Conservation (phyloP, 78 protist genomes). For the Dictyostelium citrinum region DNA sequence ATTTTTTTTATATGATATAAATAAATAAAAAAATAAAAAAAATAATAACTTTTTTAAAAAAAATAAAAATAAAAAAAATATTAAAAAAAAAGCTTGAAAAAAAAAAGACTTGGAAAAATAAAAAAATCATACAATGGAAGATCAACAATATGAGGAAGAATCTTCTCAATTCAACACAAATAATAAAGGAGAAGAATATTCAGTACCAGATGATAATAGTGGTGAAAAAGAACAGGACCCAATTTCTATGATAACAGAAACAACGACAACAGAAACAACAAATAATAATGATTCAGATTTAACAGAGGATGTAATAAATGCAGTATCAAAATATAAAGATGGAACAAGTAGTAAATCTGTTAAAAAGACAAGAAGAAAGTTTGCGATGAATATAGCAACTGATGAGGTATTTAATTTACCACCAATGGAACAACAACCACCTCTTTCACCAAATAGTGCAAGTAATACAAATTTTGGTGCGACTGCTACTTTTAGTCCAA, state of each 20-base stretch:
- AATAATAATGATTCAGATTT: not conserved
- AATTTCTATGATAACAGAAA: not conserved
- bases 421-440: not conserved
- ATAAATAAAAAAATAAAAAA: not conserved
- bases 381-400: constrained; percentile 37
- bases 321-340: constrained; percentile 11
- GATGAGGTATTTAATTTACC: not conserved
- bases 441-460: not conserved
- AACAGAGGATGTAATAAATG: not conserved
- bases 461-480: not conserved
- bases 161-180: not conserved
- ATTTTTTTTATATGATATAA: too few species aligned
- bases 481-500: not conserved
- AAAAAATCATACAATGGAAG: not conserved
- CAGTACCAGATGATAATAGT: not conserved
- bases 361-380: constrained; percentile 51
- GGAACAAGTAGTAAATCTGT: constrained; percentile 1
- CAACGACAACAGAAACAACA: not conserved
- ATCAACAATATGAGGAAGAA: not conserved
- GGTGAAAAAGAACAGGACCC: not conserved
- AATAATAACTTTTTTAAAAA: too few species aligned
- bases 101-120: too few species aligned
- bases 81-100: not conserved
- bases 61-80: not conserved
- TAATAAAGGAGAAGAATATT: not conserved